Percentiles rank a stretch among this genome's conserved stretches.
Conservation (phyloP, 2,329 filamentous ascomycete genomes). For the Aphanoascus verrucosus region DNA sequence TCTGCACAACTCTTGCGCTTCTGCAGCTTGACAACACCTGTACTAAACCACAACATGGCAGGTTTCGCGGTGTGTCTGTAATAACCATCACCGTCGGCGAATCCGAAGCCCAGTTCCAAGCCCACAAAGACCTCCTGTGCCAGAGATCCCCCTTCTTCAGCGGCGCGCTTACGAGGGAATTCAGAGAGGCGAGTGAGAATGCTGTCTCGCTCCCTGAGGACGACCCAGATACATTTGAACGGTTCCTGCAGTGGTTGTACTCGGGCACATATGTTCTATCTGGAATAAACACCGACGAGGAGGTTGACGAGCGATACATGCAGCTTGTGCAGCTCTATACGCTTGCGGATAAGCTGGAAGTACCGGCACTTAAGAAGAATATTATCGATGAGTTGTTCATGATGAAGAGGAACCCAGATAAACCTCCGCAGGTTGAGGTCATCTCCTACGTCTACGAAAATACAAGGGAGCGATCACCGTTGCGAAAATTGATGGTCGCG, state of each 20-base stretch:
- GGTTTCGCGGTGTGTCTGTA: slow-evolving; percentile 10
- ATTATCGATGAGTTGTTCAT: slow-evolving; percentile 8
- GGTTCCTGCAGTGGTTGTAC: slow-evolving; percentile 11
- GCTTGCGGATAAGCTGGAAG: slow-evolving; percentile 11
- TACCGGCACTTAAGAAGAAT: slow-evolving; percentile 4
- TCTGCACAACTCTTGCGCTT: background rate
- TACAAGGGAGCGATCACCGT: slow-evolving; percentile 1
- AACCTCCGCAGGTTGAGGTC: slow-evolving; percentile 10
- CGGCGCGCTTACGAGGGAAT: slow-evolving; percentile 5
- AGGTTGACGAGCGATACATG: slow-evolving; percentile 8
- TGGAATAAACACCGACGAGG: background rate
- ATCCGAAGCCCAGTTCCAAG: slow-evolving; percentile 7
- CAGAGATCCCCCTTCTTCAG: slow-evolving; percentile 9
- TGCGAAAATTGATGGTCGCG: slow-evolving; percentile 8
- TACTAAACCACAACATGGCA: slow-evolving; percentile 6
- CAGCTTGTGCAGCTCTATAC: slow-evolving; percentile 11
- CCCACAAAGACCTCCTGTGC: slow-evolving; percentile 11
- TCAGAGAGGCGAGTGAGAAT: slow-evolving; percentile 8
- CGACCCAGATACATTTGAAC: slow-evolving; percentile 12
- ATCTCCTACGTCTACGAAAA: slow-evolving; percentile 11
- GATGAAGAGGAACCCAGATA: slow-evolving; percentile 6
- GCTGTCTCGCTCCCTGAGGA: slow-evolving; percentile 6
- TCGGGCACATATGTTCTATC: slow-evolving; percentile 6
- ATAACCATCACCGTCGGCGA: slow-evolving; percentile 11
- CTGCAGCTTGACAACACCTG: too few species aligned